Percentiles rank a stretch among this genome's conserved stretches.
These are phyloP conservation scores for Clonostachys rosea DNA, from an alignment of 2,329 filamentous ascomycete species.

Conservation along the genomic window DNA sequence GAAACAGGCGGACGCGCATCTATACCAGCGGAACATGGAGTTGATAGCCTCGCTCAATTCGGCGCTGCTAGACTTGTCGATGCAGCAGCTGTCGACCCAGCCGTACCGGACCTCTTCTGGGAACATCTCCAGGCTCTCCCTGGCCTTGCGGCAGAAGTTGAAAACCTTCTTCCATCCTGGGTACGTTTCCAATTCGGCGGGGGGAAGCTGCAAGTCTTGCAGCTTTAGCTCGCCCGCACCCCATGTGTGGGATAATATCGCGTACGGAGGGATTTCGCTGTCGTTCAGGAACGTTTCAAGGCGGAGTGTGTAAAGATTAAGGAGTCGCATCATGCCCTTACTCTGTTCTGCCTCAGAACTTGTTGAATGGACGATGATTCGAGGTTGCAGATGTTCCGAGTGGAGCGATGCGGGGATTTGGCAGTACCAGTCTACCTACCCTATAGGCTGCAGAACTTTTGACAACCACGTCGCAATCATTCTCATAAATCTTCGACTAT, in stretches of 20 bases:
- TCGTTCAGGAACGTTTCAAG: constrained; percentile 8
- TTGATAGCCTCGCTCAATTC: constrained; percentile 4
- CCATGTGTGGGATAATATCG: constrained; percentile 23
- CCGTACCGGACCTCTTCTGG: constrained; percentile 1
- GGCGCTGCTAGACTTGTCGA: constrained; percentile 10
- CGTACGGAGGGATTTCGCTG: constrained; percentile 13
- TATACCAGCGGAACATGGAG: constrained; percentile 12
- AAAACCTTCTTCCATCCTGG: background rate
- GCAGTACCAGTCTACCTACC: no score
- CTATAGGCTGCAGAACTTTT: no score
- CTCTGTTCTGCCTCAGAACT: no score
- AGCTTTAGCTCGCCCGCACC: constrained; percentile 15
- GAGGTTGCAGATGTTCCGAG: no score
- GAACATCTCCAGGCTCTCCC: background rate
- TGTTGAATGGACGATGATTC: no score
- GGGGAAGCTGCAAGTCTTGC: constrained; percentile 3
- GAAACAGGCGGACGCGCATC: constrained; percentile 4
- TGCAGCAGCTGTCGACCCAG: constrained; percentile 12
- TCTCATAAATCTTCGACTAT: no score
- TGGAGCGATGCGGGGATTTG: no score
- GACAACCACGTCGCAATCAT: no score
- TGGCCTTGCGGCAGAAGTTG: background rate
- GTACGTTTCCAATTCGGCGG: no score
- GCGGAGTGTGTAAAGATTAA: no score
- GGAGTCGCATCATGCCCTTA: no score